Base-by-base conservation (phyloP, 164 flowering plant genomes). In the Vitis amurensis region DNA sequence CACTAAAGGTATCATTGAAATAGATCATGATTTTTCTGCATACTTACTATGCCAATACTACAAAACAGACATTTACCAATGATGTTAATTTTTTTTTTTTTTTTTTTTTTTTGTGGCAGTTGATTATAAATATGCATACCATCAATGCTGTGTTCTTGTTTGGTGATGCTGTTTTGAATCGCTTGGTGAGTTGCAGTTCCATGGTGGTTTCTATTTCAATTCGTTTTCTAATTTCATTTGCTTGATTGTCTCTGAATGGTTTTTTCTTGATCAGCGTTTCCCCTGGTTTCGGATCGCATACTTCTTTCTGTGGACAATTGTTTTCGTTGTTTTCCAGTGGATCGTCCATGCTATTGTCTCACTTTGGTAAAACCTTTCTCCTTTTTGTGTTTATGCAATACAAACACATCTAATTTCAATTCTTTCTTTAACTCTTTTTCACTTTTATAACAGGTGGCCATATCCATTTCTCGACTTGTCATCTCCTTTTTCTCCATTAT, bases 271-370 rank as follows among this genome's bases (percentile, higher is more conserved):
- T 19, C 89, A 91, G 96, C 76, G 80, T 8, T 92, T 93, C 59
- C 97, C 94, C 29, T 84, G 92, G 92, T 95, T 93, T 67, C 87
- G 98, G 53, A 84, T 95, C 16, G 86, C 91, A 29, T 94, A 94
- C 81, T 90, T 93, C 79, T 73, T 86, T 65, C 73, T 90, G n/a
- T 95, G 92, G 91, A 95, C 97, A 3, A 70, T 80, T 48, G 58
- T 68, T 10, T 95, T 72, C 53, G 96, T 91, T 23, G 60, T 89
- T 66, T 86, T 93, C 74, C 99, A 91, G 57, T 95, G 99, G 99
- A 57, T 87, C 15, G 69, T 95, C 66, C 99, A 95, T 78, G 93
- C 97, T 44, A 85, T 79, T 68, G 70, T 86, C 64, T 77, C 82
- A 27, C 51, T 85, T 4, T 80, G 90, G 97, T 91, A 89, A 73